Base-by-base conservation (phyloP, 2,329 filamentous ascomycete genomes). In the Herpotrichia juniperi region DNA sequence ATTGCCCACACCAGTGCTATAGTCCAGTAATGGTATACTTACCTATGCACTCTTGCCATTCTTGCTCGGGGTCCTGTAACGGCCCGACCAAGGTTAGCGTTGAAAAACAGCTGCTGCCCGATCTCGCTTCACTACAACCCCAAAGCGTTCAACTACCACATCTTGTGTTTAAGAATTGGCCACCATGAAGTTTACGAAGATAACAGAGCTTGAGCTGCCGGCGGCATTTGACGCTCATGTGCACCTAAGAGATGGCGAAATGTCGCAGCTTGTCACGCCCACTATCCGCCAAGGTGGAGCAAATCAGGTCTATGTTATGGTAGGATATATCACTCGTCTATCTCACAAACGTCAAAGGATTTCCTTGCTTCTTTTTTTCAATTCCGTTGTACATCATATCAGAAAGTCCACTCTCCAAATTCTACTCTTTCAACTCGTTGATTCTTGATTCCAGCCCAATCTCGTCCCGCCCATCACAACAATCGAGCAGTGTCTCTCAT, bases 221-320 rank as follows among this genome's bases (percentile, higher is more conserved):
- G 78, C 77, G n/a, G 75, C 78, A 21, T 79, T 79, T 46, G 79
- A 81, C 46, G 78, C 80, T 51, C 79, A 78, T 56, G 80, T 83
- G 40, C 81, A 83, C 61, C 66, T 83, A 42, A 74, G 81, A 26
- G 78, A 82, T 68, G 78, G 78, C 14, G 74, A 76, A 25, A 82
- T 82, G 79, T 77, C 78, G 55, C 75, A 79, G 64, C 67, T 78
- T 1, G 79, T 83, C 46, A 77, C 76, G 26, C 78, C 78, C 4
- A 80, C 77, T 19, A 80, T 82, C 59, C 74, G 79, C 44, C 59
- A 72, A 54, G 81, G 80, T 53, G 80, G 80, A 55, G 79, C 79
- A 54, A 79, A 82, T 64, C 80, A 77, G 26, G 80, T 83, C 31
- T 82, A 77, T 69, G 79, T 83, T 26, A 82, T 82, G 79, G 78